Percentiles rank a stretch among this genome's conserved stretches.
Evolutionary conservation across 768 basidiomycete genomes (phyloP).

Genomic region (Hydnomerulius pinastri): DNA sequence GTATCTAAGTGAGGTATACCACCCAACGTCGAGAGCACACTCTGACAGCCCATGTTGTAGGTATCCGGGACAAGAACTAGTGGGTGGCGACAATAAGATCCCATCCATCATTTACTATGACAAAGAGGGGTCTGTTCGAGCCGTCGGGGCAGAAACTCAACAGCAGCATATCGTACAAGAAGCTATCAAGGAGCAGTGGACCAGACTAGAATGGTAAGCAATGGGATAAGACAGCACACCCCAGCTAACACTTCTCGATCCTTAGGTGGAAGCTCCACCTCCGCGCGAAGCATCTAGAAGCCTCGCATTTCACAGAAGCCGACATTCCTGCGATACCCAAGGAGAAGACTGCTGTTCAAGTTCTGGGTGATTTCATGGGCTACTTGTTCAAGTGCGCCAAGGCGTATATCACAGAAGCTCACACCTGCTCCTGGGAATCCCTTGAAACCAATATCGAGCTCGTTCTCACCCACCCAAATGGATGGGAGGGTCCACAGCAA

Average conservation of each 20-base stretch:
- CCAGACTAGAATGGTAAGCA: slow-evolving; percentile 42
- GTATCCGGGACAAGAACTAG: slow-evolving; percentile 39
- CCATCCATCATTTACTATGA: slow-evolving; percentile 48
- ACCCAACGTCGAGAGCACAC: not conserved
- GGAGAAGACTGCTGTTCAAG: slow-evolving; percentile 35
- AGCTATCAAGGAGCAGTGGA: slow-evolving; percentile 41
- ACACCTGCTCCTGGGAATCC: slow-evolving; percentile 43
- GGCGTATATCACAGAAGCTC: slow-evolving; percentile 46
- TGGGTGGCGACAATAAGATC: slow-evolving; percentile 41
- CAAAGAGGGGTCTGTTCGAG: slow-evolving; percentile 35
- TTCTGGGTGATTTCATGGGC: slow-evolving; percentile 45
- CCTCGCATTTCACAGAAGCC: slow-evolving; percentile 23
- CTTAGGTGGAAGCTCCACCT: slow-evolving; percentile 39
- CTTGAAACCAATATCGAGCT: slow-evolving; percentile 46
- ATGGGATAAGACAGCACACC: too few species aligned
- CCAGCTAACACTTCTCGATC: not conserved
- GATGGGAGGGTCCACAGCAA: slow-evolving; percentile 63
- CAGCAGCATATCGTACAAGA: slow-evolving; percentile 32
- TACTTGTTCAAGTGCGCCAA: slow-evolving; percentile 46
- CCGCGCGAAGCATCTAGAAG: slow-evolving; percentile 28
- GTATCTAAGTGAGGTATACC: slow-evolving; percentile 22
- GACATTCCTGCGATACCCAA: slow-evolving; percentile 37
- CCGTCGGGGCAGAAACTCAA: slow-evolving; percentile 44
- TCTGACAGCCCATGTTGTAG: slow-evolving; percentile 11
- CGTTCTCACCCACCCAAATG: slow-evolving; percentile 61